phyloP scores from a whole-genome alignment of 371 early-diverging fungal genomes.

The Phascolomyces articulosus region DNA sequence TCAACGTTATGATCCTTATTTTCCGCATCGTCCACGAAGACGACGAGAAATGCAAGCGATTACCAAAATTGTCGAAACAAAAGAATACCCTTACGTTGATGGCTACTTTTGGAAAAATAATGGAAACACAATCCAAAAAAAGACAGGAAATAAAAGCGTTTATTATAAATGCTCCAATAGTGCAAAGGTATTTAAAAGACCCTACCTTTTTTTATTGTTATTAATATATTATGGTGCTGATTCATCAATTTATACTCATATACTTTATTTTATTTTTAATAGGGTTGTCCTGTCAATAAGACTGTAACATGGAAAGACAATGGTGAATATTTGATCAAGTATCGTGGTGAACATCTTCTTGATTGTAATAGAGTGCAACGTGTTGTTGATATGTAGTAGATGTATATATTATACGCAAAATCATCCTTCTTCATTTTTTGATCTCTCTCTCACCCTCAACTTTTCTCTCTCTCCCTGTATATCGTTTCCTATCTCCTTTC shows the following conservation, averaged over 20 bases:
- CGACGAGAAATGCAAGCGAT: slow-evolving; percentile 68
- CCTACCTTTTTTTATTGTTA: neutral
- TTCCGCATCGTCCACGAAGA: slow-evolving; percentile 47
- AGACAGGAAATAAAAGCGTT: slow-evolving; percentile 62
- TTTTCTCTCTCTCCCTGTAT: neutral
- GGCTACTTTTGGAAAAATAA: slow-evolving; percentile 64
- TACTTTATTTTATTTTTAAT: slow-evolving; percentile 1
- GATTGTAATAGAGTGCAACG: slow-evolving; percentile 46
- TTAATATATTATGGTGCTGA: too few relatives aligned
- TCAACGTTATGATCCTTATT: slow-evolving; percentile 21
- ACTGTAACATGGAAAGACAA: slow-evolving; percentile 58
- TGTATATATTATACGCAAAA: too few relatives aligned
- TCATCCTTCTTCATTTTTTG: neutral
- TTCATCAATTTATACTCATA: neutral
- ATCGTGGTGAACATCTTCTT: slow-evolving; percentile 56
- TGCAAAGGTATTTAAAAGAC: slow-evolving; percentile 31
- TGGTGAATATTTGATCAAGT: slow-evolving; percentile 58
- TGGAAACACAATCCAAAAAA: slow-evolving; percentile 63
- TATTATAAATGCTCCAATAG: slow-evolving; percentile 63
- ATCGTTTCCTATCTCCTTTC: neutral
- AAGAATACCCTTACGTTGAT: slow-evolving; percentile 51
- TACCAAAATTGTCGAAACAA: slow-evolving; percentile 60
- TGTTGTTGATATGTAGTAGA: slow-evolving; percentile 22
- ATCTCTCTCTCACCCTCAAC: neutral
- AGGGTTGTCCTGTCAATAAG: slow-evolving; percentile 57